phyloP scores from a whole-genome alignment of 2,329 filamentous ascomycete genomes.

The Trichoderma asperellum region DNA sequence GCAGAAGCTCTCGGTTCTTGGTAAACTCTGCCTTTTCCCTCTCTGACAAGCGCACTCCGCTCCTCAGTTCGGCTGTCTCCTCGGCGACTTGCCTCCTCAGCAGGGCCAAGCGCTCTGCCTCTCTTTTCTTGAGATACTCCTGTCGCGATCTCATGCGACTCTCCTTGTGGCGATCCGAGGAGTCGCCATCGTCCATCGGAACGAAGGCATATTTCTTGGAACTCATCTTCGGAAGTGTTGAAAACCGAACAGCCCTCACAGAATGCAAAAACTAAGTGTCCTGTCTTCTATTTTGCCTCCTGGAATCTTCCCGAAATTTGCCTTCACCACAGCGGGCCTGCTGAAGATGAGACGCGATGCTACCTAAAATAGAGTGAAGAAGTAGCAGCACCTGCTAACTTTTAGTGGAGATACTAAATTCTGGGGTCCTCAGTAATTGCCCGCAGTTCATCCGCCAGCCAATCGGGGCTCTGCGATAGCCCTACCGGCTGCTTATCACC shows the following conservation, averaged over 20 bases:
- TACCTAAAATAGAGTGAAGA: constrained; percentile 10
- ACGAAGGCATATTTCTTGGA: constrained; percentile 68
- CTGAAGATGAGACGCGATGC: constrained; percentile 27
- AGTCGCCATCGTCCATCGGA: constrained; percentile 67
- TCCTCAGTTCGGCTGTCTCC: constrained; percentile 78
- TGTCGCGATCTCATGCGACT: constrained; percentile 79
- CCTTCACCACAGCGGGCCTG: constrained; percentile 10
- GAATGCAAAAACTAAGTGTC: background rate
- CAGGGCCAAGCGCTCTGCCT: constrained; percentile 82
- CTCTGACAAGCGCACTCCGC: constrained; percentile 74
- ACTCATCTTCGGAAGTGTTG: constrained; percentile 45
- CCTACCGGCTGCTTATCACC: constrained; percentile 6
- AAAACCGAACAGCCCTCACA: background rate
- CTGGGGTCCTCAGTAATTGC: background rate
- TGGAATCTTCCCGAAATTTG: background rate
- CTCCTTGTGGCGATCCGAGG: constrained; percentile 38
- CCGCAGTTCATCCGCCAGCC: constrained; percentile 31
- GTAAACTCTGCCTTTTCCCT: constrained; percentile 86
- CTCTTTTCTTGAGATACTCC: constrained; percentile 91
- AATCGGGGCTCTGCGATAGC: constrained; percentile 36
- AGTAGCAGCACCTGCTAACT: constrained; percentile 4
- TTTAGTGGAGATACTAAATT: constrained; percentile 9
- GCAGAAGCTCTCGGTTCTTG: constrained; percentile 80
- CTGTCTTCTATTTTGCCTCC: background rate
- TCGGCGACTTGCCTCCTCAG: constrained; percentile 88